These are phyloP conservation scores for Morella rubra DNA, from an alignment of 306 rosid species.

Conservation along the genomic window DNA sequence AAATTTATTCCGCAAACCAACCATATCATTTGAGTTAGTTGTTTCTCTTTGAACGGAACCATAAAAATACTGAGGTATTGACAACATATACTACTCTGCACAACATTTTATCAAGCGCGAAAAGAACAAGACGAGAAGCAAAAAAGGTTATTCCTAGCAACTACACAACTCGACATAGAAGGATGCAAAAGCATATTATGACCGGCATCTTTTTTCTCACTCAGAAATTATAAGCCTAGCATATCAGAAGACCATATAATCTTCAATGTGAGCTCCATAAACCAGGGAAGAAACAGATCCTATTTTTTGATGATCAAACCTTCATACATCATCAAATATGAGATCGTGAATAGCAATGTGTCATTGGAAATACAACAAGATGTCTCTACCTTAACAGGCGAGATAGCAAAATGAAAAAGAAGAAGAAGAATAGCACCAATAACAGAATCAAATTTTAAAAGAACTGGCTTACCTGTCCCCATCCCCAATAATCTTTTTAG, in stretches of 20 bases:
- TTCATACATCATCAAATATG: neutral
- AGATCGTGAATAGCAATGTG: neutral
- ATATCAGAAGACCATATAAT: neutral
- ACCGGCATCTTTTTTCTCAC: neutral
- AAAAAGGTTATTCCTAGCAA: neutral
- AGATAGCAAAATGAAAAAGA: neutral
- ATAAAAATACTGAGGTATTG: neutral
- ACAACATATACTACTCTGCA: neutral
- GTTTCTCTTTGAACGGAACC: neutral
- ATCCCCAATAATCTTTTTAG: slow-evolving; percentile 50
- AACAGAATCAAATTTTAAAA: neutral
- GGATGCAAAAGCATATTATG: neutral
- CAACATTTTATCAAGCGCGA: neutral
- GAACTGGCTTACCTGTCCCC: slow-evolving; percentile 58
- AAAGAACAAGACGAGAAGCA: neutral
- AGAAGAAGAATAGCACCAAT: neutral
- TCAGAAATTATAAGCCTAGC: neutral
- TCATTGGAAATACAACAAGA: neutral
- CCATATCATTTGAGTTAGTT: neutral
- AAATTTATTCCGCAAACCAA: neutral
- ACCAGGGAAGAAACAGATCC: neutral
- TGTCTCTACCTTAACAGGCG: neutral
- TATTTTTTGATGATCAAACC: neutral
- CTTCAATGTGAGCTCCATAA: neutral
- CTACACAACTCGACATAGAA: neutral